A percentile compares a stretch with the other conserved stretches of the same genome.
Evolutionary conservation across 2,329 filamentous ascomycete species (phyloP).

Genomic region (Domatiomyces catenatus): DNA sequence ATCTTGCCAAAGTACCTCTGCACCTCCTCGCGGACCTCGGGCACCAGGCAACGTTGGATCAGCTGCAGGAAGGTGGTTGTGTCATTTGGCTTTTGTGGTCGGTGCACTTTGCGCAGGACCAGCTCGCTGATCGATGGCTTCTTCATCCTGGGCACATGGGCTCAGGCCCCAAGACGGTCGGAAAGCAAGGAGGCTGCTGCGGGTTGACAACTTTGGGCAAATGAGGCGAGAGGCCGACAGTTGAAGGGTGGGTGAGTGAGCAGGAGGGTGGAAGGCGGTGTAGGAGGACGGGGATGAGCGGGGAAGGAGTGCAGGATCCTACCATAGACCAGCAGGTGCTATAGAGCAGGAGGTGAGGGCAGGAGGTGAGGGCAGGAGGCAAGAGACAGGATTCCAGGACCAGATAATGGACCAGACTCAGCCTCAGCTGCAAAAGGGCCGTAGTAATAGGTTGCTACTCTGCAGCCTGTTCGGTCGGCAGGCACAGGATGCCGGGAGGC

Average conservation of each 20-base stretch:
- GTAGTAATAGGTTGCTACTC: too few relatives aligned
- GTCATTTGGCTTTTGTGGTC: conserved; percentile 40
- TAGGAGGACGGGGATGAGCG: too few relatives aligned
- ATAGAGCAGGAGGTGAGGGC: too few relatives aligned
- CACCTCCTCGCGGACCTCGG: conserved; percentile 50
- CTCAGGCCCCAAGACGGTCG: not conserved
- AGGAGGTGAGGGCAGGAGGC: too few relatives aligned
- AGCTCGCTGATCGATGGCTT: conserved; percentile 43
- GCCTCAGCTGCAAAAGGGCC: too few relatives aligned
- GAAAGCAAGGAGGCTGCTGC: not conserved
- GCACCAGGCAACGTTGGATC: conserved; percentile 46
- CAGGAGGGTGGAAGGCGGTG: too few relatives aligned
- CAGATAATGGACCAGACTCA: too few relatives aligned
- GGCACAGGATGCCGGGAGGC: too few relatives aligned
- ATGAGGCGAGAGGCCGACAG: not conserved
- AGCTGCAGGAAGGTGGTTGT: conserved; percentile 44
- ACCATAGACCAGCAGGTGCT: too few relatives aligned
- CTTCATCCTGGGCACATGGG: conserved; percentile 34
- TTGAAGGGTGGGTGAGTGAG: not conserved
- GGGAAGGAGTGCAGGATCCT: too few relatives aligned
- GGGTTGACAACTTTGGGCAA: not conserved
- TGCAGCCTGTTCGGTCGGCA: too few relatives aligned
- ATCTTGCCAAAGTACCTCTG: conserved; percentile 49
- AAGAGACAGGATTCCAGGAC: too few relatives aligned
- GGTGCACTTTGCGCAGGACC: conserved; percentile 45